Conservation (phyloP, 768 basidiomycete genomes). For the Tubosaeta brunneosetosa region DNA sequence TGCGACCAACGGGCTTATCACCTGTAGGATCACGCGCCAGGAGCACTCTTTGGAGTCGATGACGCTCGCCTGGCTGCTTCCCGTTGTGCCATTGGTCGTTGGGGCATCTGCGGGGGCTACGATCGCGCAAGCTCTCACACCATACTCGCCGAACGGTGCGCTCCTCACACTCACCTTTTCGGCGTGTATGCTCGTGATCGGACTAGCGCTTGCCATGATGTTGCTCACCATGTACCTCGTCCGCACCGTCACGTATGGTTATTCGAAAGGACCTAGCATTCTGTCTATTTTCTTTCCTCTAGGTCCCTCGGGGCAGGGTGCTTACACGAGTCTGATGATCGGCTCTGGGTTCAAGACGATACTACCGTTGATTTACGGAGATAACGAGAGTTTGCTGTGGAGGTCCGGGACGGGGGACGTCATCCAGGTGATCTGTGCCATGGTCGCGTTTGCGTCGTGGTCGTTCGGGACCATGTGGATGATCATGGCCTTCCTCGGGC, state of each 20-base stretch:
- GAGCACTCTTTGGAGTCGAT: constrained; percentile 51
- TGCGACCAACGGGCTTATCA: constrained; percentile 12
- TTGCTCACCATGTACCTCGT: constrained; percentile 61
- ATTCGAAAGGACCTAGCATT: constrained; percentile 43
- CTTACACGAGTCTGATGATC: constrained; percentile 51
- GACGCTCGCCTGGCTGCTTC: constrained; percentile 68
- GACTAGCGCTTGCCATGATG: constrained; percentile 60
- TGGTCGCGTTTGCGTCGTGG: constrained; percentile 53
- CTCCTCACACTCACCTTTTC: constrained; percentile 51
- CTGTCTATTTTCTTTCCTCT: constrained; percentile 68
- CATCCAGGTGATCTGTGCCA: constrained; percentile 45
- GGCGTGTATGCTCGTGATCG: constrained; percentile 51
- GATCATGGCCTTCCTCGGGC: constrained; percentile 48
- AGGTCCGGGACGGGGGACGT: constrained; percentile 33
- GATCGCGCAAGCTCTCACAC: constrained; percentile 46
- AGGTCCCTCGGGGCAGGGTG: constrained; percentile 69
- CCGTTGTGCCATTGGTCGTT: constrained; percentile 70
- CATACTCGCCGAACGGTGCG: constrained; percentile 44
- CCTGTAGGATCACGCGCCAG: constrained; percentile 52
- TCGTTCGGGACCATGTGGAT: constrained; percentile 61
- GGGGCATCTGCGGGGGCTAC: constrained; percentile 63
- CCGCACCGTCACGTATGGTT: constrained; percentile 53
- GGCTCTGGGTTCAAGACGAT: constrained; percentile 43
- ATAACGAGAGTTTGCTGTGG: constrained; percentile 34
- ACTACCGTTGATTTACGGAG: constrained; percentile 32